Evolutionary conservation across 306 rosid genomes (phyloP).

Genomic region (Fragaria vesca): DNA sequence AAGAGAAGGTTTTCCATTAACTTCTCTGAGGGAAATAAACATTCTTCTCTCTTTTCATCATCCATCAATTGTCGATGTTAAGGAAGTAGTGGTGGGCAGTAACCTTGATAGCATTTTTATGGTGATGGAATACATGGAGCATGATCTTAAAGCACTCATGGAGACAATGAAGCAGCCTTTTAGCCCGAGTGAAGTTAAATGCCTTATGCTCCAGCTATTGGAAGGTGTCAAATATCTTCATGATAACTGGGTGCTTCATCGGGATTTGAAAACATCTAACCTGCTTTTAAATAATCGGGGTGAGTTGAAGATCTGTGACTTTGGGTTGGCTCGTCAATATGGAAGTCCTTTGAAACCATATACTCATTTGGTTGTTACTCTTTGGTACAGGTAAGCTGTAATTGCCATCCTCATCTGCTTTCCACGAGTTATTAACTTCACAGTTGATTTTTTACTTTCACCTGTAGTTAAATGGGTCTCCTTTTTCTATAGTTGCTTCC

Average conservation of each 20-base stretch:
- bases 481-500: not conserved
- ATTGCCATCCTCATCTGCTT: not conserved
- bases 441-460: not conserved
- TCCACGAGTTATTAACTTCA: not conserved
- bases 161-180: conserved; percentile 96
- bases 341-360: conserved; percentile 98
- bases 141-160: conserved; percentile 95
- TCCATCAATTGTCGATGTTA: conserved; percentile 91
- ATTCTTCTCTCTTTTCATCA: conserved; percentile 98
- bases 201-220: conserved; percentile 93
- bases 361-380: conserved; percentile 97
- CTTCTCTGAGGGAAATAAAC: conserved; percentile 98
- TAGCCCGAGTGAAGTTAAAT: conserved; percentile 99
- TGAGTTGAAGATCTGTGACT: conserved; percentile 97
- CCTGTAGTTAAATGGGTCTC: not conserved
- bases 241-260: conserved; percentile 99
- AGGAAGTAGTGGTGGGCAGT: conserved; percentile 98
- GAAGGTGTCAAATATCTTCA: conserved; percentile 97
- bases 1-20: conserved; percentile 94
- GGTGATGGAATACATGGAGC: conserved; percentile 99
- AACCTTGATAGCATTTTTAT: conserved; percentile 98
- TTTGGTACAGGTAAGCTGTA: conserved; percentile 92
- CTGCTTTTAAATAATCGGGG: conserved; percentile 91
- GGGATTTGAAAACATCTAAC: conserved; percentile 96
- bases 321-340: conserved; percentile 97